Percentiles rank a stretch among this genome's conserved stretches.
phyloP scores from a whole-genome alignment of 1,284 basidiomycete species.

The Tilletia setariae region DNA sequence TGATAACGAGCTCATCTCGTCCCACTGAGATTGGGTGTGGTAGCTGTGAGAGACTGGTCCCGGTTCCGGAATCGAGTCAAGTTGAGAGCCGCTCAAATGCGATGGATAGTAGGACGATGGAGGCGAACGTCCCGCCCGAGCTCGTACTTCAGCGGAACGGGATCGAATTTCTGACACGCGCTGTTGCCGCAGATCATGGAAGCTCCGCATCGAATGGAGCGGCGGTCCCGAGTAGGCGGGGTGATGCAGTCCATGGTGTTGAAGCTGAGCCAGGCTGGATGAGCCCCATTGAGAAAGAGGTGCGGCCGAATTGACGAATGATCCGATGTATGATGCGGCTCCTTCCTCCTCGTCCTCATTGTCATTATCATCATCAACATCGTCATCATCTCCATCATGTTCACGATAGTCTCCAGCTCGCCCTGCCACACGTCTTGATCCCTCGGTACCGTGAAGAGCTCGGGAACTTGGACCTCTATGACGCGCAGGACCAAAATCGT shows the following conservation, averaged over 20 bases:
- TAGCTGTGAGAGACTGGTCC: constrained; percentile 9
- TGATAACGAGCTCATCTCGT: constrained; percentile 6
- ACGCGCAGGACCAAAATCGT: no score
- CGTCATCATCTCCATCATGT: no score
- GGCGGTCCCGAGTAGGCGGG: no score
- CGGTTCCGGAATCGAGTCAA: not conserved
- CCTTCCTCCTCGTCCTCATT: no score
- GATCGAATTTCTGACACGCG: not conserved
- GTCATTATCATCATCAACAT: no score
- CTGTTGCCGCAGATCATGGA: not conserved
- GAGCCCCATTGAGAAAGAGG: constrained; percentile 2
- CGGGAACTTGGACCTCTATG: not conserved
- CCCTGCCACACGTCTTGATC: not conserved
- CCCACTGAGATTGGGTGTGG: constrained; percentile 1
- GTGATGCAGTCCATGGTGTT: not conserved
- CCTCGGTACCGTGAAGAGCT: not conserved
- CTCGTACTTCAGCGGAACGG: not conserved
- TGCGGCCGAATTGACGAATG: not conserved
- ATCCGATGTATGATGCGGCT: not conserved
- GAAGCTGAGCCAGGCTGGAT: not conserved
- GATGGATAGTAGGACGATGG: not conserved
- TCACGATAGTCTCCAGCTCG: no score
- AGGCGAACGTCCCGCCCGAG: not conserved
- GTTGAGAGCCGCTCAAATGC: constrained; percentile 8
- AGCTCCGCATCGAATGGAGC: not conserved